phyloP scores from a whole-genome alignment of 805 yeast genomes.

The Lipomyces yamadae region DNA sequence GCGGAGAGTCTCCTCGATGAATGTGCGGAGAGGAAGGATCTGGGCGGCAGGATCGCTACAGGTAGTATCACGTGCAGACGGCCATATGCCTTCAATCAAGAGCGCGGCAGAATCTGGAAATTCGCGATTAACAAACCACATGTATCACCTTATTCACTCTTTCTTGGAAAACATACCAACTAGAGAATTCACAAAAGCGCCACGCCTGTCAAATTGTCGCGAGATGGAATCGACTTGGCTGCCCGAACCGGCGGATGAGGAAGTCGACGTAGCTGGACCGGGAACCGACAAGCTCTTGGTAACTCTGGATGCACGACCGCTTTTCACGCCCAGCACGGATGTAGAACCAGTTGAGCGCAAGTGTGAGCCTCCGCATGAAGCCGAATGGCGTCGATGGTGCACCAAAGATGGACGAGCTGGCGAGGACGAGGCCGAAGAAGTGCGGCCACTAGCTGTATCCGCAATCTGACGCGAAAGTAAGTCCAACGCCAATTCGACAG shows the following conservation, averaged over 20 bases:
- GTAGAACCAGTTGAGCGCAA: slow-evolving; percentile 2
- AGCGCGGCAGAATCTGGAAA: slow-evolving; percentile 41
- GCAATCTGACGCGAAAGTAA: neutral
- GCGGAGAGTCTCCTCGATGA: slow-evolving; percentile 49
- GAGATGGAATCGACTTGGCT: slow-evolving; percentile 14
- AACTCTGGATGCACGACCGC: slow-evolving; percentile 5
- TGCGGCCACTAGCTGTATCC: neutral
- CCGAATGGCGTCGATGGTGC: slow-evolving; percentile 28
- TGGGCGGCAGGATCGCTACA: slow-evolving; percentile 33
- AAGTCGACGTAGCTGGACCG: neutral
- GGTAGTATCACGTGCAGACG: slow-evolving; percentile 43
- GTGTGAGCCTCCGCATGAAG: slow-evolving; percentile 14
- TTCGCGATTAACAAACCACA: neutral
- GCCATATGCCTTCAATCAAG: slow-evolving; percentile 44
- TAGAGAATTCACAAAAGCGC: slow-evolving; percentile 29
- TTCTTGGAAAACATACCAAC: slow-evolving; percentile 40
- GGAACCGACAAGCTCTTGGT: slow-evolving; percentile 10
- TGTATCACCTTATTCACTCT: slow-evolving; percentile 4
- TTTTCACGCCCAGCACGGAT: slow-evolving; percentile 9
- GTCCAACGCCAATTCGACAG: slow-evolving; percentile 1
- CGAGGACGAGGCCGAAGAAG: slow-evolving; percentile 9
- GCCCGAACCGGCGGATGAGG: neutral
- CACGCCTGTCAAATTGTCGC: slow-evolving; percentile 19
- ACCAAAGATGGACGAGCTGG: neutral
- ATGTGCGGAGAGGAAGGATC: slow-evolving; percentile 46